These are phyloP conservation scores for Cladosporium sp. DNA, from an alignment of 2,329 filamentous ascomycete genomes.

Conservation along the genomic window DNA sequence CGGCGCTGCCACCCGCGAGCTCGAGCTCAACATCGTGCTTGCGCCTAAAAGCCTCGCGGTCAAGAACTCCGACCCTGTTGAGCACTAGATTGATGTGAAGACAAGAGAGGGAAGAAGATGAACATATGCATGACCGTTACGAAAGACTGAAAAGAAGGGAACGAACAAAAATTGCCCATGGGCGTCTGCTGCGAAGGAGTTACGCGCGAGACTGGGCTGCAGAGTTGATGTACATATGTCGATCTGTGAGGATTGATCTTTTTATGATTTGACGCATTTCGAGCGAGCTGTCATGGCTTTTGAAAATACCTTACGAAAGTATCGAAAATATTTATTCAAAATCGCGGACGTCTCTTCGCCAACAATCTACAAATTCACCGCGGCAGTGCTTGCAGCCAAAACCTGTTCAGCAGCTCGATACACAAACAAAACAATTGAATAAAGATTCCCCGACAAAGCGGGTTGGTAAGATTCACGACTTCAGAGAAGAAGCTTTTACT, in stretches of 20 bases:
- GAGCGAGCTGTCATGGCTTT: background rate
- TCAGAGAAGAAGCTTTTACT: background rate
- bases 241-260: background rate
- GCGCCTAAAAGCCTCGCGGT: slow-evolving; percentile 39
- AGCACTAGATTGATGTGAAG: background rate
- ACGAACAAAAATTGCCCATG: background rate
- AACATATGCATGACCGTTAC: background rate
- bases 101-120: background rate
- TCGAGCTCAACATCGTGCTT: slow-evolving; percentile 63
- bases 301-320: background rate
- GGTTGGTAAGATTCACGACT: background rate
- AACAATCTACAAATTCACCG: too few species aligned
- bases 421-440: too few species aligned
- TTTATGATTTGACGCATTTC: background rate
- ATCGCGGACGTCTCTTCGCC: background rate
- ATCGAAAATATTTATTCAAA: background rate
- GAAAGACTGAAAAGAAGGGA: background rate
- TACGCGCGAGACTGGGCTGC: background rate
- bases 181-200: background rate
- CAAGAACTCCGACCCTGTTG: slow-evolving; percentile 8
- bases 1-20: slow-evolving; percentile 42
- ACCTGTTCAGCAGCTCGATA: too few species aligned
- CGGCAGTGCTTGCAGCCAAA: too few species aligned
- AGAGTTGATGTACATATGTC: background rate
- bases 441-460: too few species aligned